Evolutionary conservation across 768 basidiomycete species (phyloP), one percentile per base, ranked within the genome.

Genomic region (Tulasnella sp.): DNA sequence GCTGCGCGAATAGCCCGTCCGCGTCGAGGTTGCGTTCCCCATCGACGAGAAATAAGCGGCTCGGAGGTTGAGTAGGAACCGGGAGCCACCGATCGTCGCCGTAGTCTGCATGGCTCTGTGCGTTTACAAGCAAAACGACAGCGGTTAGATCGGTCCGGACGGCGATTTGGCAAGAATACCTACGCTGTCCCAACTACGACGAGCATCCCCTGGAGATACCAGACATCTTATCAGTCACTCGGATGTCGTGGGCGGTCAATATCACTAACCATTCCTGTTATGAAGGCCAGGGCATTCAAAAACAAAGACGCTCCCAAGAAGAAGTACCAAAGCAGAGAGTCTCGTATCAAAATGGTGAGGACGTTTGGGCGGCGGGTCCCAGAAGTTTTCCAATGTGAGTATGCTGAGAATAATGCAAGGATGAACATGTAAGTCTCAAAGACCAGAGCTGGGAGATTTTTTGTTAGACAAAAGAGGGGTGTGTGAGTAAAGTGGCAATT

Each of bases 11-110:
- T 16, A 14, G 34, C 31, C 64, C n/a, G 64, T 16, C 11, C 22
- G 54, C 16, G 64, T 37, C 4, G 64, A 69, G 8, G 64, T 69
- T 16, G 12, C 12, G 64, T 69, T 20, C 34, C 34, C 5, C 16
- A 12, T 31, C 9, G 31, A 69, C 64, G 14, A 16, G 40, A 75
- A 75, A 24, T 75, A 75, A 34, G 74, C 74, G 28, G 74, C 74
- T 16, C 41, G 74, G 22, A 75, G 40, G 40, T 42, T 75, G 74
- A 75, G 31, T 11, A 75, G 48, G 42, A 75, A 40, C 20, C 74
- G 42, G 5, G 74, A 44, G 7, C 74, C 74, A 16, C 74, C 74
- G 12, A 75, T 28, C 16, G 74, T 75, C 11, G 34, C 8, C 34
- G 64, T 69, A 11, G 28, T 6, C 14, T 69, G 64, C 64, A 69